These are phyloP conservation scores for Berberis vulgaris DNA, from an alignment of 164 flowering plant genomes.

Conservation along the genomic window DNA sequence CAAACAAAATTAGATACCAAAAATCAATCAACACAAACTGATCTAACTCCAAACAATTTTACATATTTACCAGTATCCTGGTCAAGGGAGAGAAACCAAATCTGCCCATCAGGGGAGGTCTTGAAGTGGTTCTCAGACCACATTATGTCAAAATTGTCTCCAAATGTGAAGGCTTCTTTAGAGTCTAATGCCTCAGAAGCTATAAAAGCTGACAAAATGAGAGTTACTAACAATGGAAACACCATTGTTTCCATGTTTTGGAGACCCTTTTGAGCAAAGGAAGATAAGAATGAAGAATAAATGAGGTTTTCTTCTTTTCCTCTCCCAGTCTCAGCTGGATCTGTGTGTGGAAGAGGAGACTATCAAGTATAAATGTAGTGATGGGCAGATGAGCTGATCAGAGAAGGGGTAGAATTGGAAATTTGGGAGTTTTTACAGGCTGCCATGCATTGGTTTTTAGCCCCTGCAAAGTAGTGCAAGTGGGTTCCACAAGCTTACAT, in stretches of 20 bases:
- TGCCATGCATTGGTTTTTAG: too few relatives aligned
- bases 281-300: too few relatives aligned
- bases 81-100: constrained; percentile 75
- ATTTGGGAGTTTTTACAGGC: too few relatives aligned
- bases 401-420: too few relatives aligned
- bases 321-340: too few relatives aligned
- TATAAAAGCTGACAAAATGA: constrained; percentile 25
- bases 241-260: constrained; percentile 17
- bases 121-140: constrained; percentile 73
- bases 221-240: constrained; percentile 16
- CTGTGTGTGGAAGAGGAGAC: too few relatives aligned
- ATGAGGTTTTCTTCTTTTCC: too few relatives aligned
- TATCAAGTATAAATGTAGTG: too few relatives aligned
- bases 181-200: constrained; percentile 11
- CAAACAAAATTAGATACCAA: background rate
- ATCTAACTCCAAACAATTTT: background rate
- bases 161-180: constrained; percentile 29
- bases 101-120: constrained; percentile 76
- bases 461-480: too few relatives aligned
- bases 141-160: constrained; percentile 60
- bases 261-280: too few relatives aligned
- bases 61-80: constrained; percentile 53
- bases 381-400: too few relatives aligned
- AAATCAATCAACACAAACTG: background rate
- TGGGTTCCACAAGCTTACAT: too few relatives aligned